Evolutionary conservation across 2,329 filamentous ascomycete genomes (phyloP).

Genomic region (Passalora sequoiae): DNA sequence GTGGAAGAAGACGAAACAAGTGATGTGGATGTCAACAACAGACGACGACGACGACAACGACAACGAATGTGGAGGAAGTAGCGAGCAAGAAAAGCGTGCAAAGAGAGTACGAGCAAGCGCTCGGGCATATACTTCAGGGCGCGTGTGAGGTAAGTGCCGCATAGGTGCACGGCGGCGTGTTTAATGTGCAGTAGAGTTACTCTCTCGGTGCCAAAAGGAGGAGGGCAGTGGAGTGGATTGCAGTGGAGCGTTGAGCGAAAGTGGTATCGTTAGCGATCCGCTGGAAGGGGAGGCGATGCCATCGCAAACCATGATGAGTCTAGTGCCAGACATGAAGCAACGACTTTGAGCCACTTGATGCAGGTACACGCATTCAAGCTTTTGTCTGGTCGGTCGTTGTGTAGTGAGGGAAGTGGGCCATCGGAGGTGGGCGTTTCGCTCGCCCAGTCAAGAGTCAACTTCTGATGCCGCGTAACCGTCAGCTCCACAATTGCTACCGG

Average conservation of each 20-base stretch:
- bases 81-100: neutral
- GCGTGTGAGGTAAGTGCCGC: neutral
- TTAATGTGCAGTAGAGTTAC: too few relatives aligned
- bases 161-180: neutral
- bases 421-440: too few relatives aligned
- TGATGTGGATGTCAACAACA: neutral
- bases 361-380: constrained; percentile 2
- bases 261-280: neutral
- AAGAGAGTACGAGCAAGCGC: neutral
- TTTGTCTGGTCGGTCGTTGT: neutral
- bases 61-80: neutral
- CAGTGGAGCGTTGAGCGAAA: neutral
- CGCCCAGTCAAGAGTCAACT: too few relatives aligned
- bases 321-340: neutral
- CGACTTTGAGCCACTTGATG: neutral
- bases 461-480: too few relatives aligned
- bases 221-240: neutral
- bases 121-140: neutral
- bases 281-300: neutral
- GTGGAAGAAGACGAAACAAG: neutral
- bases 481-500: too few relatives aligned
- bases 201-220: constrained; percentile 1
- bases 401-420: neutral
- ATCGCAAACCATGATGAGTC: neutral
- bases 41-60: neutral